phyloP scores from a whole-genome alignment of 345 rosid genomes.

The Brassica napus region Da-Ae NC_063445.1:21977501-21978000 shows the following conservation, averaged over 20 bases:
- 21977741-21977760: neutral
- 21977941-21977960: neutral
- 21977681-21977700: conserved; percentile 73
- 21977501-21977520: conserved; percentile 91
- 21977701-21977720: conserved; percentile 64
- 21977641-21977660: conserved; percentile 72
- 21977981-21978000: neutral
- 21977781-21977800: conserved; percentile 24
- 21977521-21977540: conserved; percentile 83
- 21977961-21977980: conserved; percentile 16
- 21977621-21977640: conserved; percentile 13
- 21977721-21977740: conserved; percentile 65
- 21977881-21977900: conserved; percentile 27
- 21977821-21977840: conserved; percentile 46
- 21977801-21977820: neutral
- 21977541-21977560: conserved; percentile 60
- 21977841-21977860: conserved; percentile 46
- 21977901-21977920: conserved; percentile 17
- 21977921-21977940: conserved; percentile 23
- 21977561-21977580: neutral
- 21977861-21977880: conserved; percentile 26
- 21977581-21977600: too few species aligned
- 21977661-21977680: conserved; percentile 87
- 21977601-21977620: neutral
- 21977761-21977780: conserved; percentile 13